phyloP scores from a whole-genome alignment of 306 rosid species.

The Alnus rubra region DNA sequence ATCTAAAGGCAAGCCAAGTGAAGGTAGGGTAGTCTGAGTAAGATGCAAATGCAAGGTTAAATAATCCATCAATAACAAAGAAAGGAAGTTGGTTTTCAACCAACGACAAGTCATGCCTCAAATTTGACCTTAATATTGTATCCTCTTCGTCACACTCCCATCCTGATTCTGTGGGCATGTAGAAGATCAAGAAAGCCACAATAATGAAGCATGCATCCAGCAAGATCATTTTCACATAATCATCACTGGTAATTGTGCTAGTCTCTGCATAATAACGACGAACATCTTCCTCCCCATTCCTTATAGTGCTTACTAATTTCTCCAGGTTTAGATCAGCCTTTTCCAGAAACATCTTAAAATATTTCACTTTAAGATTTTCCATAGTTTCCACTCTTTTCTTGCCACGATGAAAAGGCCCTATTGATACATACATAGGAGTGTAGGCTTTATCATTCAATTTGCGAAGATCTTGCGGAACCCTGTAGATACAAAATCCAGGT shows the following conservation, averaged over 20 bases:
- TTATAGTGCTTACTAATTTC: neutral
- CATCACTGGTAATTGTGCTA: neutral
- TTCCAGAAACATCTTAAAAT: neutral
- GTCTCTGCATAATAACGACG: neutral
- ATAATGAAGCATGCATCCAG: conserved; percentile 11
- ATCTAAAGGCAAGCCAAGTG: fast-evolving
- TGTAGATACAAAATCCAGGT: neutral
- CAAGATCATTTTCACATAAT: neutral
- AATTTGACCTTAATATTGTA: no score
- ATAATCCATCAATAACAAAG: conserved; percentile 2
- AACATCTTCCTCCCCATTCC: neutral
- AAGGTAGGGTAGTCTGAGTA: fast-evolving
- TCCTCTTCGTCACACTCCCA: no score
- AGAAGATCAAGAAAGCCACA: neutral
- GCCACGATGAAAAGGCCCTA: conserved; percentile 12
- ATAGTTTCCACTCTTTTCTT: neutral
- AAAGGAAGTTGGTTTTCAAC: conserved; percentile 28
- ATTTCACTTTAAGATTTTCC: conserved; percentile 3
- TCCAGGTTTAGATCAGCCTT: neutral
- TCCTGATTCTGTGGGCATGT: no score
- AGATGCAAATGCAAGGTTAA: neutral
- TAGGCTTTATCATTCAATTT: neutral
- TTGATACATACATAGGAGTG: conserved; percentile 9
- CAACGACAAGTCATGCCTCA: neutral
- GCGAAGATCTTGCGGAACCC: conserved; percentile 1